Conservation (phyloP, 805 yeast species). For the Ogataea populi-albae region DNA sequence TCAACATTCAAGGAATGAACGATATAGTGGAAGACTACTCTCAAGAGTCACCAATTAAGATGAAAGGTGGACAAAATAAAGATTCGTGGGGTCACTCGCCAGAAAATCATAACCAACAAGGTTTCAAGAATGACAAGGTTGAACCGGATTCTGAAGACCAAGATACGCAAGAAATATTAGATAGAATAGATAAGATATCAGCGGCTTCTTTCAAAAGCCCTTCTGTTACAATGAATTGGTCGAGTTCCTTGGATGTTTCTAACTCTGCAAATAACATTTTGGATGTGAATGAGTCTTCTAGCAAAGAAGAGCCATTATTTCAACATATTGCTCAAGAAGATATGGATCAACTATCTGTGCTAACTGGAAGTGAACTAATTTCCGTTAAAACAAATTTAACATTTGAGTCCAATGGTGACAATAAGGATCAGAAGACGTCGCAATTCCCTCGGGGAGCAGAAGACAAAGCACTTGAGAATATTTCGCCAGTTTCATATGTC, state of each 20-base stretch:
- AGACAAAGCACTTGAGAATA: no score
- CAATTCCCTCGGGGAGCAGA: no score
- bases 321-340: constrained; percentile 17
- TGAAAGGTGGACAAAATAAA: not conserved
- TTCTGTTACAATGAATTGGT: constrained; percentile 37
- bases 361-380: no score
- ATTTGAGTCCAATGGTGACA: no score
- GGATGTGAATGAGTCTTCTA: constrained; percentile 13
- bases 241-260: constrained; percentile 31
- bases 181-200: constrained; percentile 19
- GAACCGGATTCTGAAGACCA: constrained; percentile 6
- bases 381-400: no score
- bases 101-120: constrained; percentile 1
- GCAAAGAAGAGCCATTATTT: constrained; percentile 4
- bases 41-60: constrained; percentile 24
- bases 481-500: no score
- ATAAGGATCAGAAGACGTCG: not conserved
- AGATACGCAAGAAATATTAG: constrained; percentile 16
- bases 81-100: constrained; percentile 7
- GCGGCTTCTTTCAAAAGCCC: constrained; percentile 33
- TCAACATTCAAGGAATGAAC: constrained; percentile 14
- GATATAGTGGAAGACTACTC: constrained; percentile 15
- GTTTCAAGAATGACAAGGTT: not conserved
- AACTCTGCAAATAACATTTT: constrained; percentile 15
- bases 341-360: constrained; percentile 15